Conservation (phyloP, 2,329 filamentous ascomycete species). For the Penicillium hordei region DNA sequence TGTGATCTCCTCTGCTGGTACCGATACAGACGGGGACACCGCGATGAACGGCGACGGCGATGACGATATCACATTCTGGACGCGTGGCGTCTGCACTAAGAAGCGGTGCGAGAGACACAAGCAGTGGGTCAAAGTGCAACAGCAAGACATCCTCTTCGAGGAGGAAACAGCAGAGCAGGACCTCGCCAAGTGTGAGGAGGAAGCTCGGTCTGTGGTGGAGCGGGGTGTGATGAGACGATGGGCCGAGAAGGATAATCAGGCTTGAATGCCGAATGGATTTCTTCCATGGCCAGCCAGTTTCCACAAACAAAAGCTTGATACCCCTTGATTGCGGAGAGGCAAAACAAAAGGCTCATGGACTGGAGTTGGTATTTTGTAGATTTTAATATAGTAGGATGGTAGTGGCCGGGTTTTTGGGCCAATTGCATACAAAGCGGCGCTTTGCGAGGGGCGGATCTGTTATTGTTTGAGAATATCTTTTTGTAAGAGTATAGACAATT, state of each 20-base stretch:
- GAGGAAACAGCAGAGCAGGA: conserved; percentile 41
- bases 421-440: conserved; percentile 27
- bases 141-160: conserved; percentile 47
- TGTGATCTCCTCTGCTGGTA: conserved; percentile 23
- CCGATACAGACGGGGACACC: conserved; percentile 37
- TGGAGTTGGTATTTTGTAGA: conserved; percentile 29
- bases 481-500: conserved; percentile 20
- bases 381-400: background rate
- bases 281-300: background rate
- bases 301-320: conserved; percentile 27
- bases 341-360: conserved; percentile 16
- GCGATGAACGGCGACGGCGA: conserved; percentile 35
- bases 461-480: conserved; percentile 4
- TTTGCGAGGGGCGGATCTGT: conserved; percentile 12
- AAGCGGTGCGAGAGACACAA: conserved; percentile 51
- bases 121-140: conserved; percentile 49
- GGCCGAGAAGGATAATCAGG: conserved; percentile 34
- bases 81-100: conserved; percentile 48
- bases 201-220: conserved; percentile 45
- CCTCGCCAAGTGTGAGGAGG: conserved; percentile 41
- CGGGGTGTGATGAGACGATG: conserved; percentile 46
- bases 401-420: background rate
- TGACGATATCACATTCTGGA: conserved; percentile 34
- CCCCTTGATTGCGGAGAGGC: conserved; percentile 24
- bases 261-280: background rate